Percentiles rank a stretch among this genome's conserved stretches.
phyloP scores from a whole-genome alignment of 257 asterid genomes.

The Solanum paucissectum region DNA sequence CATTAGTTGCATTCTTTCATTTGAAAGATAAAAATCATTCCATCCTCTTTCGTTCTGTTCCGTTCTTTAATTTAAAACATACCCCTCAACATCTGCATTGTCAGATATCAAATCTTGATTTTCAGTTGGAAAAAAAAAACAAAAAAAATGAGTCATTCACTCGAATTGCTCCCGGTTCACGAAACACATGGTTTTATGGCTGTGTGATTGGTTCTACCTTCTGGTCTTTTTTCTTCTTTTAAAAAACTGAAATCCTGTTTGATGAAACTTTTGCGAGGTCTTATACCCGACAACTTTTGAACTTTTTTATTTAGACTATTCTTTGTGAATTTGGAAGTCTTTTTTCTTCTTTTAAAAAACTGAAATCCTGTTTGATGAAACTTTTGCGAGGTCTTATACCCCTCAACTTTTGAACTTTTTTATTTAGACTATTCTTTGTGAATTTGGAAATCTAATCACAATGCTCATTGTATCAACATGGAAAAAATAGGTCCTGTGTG shows the following conservation, averaged over 20 bases:
- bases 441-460: neutral
- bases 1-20: neutral
- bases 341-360: neutral
- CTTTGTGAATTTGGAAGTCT: no score
- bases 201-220: neutral
- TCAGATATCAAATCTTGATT: neutral
- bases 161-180: neutral
- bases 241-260: neutral
- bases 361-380: neutral
- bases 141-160: neutral
- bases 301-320: neutral
- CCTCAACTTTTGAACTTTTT: neutral
- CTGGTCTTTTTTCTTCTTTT: neutral
- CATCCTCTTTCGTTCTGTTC: neutral
- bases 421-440: neutral
- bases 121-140: neutral
- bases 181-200: neutral
- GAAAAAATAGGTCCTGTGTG: slow-evolving; percentile 42
- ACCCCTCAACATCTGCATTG: neutral
- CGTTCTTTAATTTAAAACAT: neutral
- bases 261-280: neutral
- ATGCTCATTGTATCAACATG: neutral
- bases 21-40: neutral
- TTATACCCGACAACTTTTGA: neutral
- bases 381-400: neutral